Evolutionary conservation across 805 yeast genomes (phyloP), one percentile per base, ranked within the genome.

Genomic region (Komagataella ulmi): DNA sequence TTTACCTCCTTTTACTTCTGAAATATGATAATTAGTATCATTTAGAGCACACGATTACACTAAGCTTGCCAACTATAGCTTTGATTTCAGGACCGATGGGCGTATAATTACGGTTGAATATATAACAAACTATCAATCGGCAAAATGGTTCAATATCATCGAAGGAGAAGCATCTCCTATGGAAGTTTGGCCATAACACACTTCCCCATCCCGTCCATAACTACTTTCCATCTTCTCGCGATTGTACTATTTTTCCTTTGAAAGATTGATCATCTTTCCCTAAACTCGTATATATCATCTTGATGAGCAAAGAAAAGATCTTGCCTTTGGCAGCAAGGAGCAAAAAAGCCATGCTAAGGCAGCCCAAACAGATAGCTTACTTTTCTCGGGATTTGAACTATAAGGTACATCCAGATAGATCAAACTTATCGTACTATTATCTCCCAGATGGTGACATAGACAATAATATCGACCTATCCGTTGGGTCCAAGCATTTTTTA

Each of bases 321-420:
- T 59, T 55, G 54, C 76, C 79, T 2, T 56, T 75, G 40, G 61
- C 62, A 50, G 68, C 77, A 8, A 68, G 85, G 53, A 76, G 88
- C 0, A 71, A 76, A 30, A 75, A 83, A 7, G 80, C 91, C 0
- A 79, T 88, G 1, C 71, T 90, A 51, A 82, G 83, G 59, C 95
- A 88, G 64, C 98, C 99, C 2, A 84, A 83, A 56, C 97, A 93
- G 65, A 57, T 91, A 2, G 72, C 77, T n/a, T 64, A 77, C 3
- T 91, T 72, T 62, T 80, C 91, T 1, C 69, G 88, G 52, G 79
- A 76, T 24, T 65, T 66, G n/a, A 76, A 80, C 4, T 81, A 80
- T 19, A 77, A 73, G 19, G 72, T 76, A 30, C 61, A 66, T 3
- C 65, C 77, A 7, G 82, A 80, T 56, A 78, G 78, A 51, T 65